These are phyloP conservation scores for Teratosphaeria epicoccoides DNA, from an alignment of 2,329 filamentous ascomycete genomes.

Conservation along the genomic window DNA sequence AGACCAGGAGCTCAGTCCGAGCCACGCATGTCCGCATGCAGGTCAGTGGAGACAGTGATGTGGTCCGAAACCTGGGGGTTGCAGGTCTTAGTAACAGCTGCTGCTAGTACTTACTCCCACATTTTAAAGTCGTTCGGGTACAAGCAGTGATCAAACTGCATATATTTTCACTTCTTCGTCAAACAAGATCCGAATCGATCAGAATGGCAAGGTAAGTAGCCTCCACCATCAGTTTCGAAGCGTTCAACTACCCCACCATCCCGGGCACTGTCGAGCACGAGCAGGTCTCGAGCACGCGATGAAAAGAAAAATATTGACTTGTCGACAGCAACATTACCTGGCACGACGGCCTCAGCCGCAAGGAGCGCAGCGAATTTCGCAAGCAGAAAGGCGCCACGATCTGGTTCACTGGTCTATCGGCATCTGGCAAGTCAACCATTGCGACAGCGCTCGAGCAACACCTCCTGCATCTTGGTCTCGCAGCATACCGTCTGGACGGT, in stretches of 20 bases:
- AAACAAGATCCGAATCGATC: background rate
- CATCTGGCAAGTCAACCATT: slow-evolving; percentile 93
- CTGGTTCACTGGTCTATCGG: slow-evolving; percentile 95
- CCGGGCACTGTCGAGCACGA: too few species aligned
- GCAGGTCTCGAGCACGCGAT: background rate
- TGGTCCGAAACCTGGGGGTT: background rate
- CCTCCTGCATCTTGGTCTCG: slow-evolving; percentile 71
- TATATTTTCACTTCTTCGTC: too few species aligned
- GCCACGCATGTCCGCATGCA: too few species aligned
- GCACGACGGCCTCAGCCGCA: slow-evolving; percentile 70
- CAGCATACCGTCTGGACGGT: slow-evolving; percentile 88
- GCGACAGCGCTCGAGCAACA: slow-evolving; percentile 95
- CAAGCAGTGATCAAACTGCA: too few species aligned
- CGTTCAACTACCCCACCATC: background rate
- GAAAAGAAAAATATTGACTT: background rate
- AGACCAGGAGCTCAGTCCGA: too few species aligned
- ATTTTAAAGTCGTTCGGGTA: too few species aligned
- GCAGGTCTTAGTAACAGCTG: too few species aligned
- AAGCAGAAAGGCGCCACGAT: slow-evolving; percentile 86
- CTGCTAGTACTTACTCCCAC: too few species aligned
- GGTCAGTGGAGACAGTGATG: background rate
- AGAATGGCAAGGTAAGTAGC: background rate
- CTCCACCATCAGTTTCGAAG: background rate
- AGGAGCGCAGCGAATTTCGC: slow-evolving; percentile 63
- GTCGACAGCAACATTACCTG: slow-evolving; percentile 71